Evolutionary conservation across 768 basidiomycete species (phyloP).

Genomic region (Lyophyllum shimeji): DNA sequence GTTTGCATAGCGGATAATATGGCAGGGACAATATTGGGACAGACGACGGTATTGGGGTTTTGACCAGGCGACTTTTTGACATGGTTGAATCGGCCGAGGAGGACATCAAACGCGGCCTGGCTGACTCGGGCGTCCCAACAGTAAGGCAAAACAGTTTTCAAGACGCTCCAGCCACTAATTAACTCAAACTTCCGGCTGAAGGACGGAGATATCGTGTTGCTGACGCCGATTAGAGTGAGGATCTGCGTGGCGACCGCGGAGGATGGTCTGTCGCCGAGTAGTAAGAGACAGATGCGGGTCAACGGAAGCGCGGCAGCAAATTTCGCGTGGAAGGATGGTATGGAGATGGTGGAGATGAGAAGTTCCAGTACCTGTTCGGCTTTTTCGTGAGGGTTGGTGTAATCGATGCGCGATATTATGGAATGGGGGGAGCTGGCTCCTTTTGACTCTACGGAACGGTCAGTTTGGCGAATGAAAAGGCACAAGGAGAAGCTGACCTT

Average conservation of each 20-base stretch:
- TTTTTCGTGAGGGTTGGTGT: conserved; percentile 48
- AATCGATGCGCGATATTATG: conserved; percentile 55
- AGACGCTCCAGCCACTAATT: conserved; percentile 78
- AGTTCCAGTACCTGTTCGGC: conserved; percentile 68
- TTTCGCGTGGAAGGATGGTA: conserved; percentile 59
- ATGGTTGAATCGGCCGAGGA: conserved; percentile 50
- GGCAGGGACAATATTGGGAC: conserved; percentile 70
- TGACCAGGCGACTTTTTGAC: conserved; percentile 22
- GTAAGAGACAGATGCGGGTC: conserved; percentile 74
- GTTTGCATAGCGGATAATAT: conserved; percentile 69
- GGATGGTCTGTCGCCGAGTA: conserved; percentile 75
- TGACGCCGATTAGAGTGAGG: conserved; percentile 56
- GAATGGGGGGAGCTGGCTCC: conserved; percentile 51
- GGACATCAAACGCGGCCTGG: conserved; percentile 63
- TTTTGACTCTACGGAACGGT: conserved; percentile 17
- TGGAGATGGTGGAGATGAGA: conserved; percentile 61
- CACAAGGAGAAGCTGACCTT: conserved; percentile 37
- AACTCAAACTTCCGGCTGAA: conserved; percentile 85
- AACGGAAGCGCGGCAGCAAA: conserved; percentile 76
- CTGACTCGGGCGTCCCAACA: conserved; percentile 73
- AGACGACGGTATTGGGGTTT: conserved; percentile 41
- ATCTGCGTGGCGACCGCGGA: conserved; percentile 59
- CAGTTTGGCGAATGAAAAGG: conserved; percentile 12
- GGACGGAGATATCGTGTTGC: conserved; percentile 51
- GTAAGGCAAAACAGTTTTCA: conserved; percentile 66